These are phyloP conservation scores for Osmanthus fragrans DNA, from an alignment of 257 asterid species.

Conservation along the genomic window DNA sequence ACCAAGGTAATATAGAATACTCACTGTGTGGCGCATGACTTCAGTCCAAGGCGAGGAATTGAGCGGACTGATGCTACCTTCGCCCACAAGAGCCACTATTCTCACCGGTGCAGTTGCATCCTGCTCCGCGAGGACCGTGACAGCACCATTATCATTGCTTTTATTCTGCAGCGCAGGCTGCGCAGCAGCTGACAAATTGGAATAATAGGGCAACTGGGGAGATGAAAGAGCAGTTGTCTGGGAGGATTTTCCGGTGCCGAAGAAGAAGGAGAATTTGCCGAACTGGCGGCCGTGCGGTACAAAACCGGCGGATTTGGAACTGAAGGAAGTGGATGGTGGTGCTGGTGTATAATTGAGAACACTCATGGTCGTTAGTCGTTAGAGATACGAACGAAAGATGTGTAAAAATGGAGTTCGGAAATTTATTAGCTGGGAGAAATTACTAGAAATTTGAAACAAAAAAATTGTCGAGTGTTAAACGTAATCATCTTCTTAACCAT, in stretches of 20 bases:
- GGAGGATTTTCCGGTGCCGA: neutral
- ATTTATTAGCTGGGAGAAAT: neutral
- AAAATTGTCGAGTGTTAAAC: neutral
- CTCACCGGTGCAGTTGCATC: constrained; percentile 44
- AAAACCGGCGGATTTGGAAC: neutral
- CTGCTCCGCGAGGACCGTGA: constrained; percentile 34
- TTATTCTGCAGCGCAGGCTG: constrained; percentile 21
- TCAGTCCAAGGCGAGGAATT: constrained; percentile 83
- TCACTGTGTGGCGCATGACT: constrained; percentile 82
- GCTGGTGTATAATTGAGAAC: constrained; percentile 24
- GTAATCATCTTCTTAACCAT: neutral
- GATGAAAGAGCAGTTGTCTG: constrained; percentile 5
- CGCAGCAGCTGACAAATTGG: constrained; percentile 26
- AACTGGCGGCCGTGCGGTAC: constrained; percentile 11
- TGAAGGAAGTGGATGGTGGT: constrained; percentile 28
- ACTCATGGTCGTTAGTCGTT: constrained; percentile 21
- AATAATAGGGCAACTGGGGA: constrained; percentile 11
- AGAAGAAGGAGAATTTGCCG: neutral
- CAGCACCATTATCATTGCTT: constrained; percentile 23
- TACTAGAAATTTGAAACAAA: neutral
- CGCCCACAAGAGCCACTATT: constrained; percentile 80
- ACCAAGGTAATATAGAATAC: constrained; percentile 22
- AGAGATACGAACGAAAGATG: neutral
- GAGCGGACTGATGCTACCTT: constrained; percentile 79
- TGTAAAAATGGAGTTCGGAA: neutral